These are phyloP conservation scores for Daedaleopsis sinensis DNA, from an alignment of 768 basidiomycete species.

Conservation along the genomic window DNA sequence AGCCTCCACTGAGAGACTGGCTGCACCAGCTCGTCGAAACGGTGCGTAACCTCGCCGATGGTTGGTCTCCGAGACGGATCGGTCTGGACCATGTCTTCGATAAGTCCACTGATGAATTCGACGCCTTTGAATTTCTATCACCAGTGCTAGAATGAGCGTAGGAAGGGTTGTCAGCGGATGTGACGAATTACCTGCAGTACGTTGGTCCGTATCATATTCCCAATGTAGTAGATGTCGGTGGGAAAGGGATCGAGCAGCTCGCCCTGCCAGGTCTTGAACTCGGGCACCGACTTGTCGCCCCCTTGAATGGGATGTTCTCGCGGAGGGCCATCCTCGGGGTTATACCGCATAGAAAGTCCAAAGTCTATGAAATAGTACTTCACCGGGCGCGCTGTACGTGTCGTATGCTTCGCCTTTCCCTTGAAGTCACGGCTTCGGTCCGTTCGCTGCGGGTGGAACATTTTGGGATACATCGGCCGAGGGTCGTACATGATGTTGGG, in stretches of 20 bases:
- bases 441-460: constrained; percentile 25
- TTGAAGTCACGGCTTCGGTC: constrained; percentile 31
- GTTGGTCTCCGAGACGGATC: neutral
- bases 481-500: constrained; percentile 19
- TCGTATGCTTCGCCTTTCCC: constrained; percentile 19
- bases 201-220: constrained; percentile 20
- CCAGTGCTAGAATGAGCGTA: neutral
- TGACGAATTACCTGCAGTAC: constrained; percentile 16
- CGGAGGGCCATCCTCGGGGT: constrained; percentile 12
- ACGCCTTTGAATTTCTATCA: neutral
- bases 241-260: constrained; percentile 19
- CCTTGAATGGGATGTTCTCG: constrained; percentile 11
- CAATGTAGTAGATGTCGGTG: constrained; percentile 27
- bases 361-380: constrained; percentile 26
- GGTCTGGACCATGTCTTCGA: neutral
- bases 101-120: neutral
- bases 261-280: constrained; percentile 14
- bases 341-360: constrained; percentile 11
- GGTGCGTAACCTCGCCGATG: neutral
- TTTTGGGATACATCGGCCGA: constrained; percentile 3
- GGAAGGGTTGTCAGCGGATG: neutral
- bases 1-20: neutral
- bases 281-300: constrained; percentile 24
- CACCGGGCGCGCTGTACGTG: constrained; percentile 37
- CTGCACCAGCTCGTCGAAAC: neutral